A percentile compares a stretch with the other conserved stretches of the same genome.
These are phyloP conservation scores for Quercus suber DNA, from an alignment of 306 rosid genomes.

Conservation along the genomic window DNA sequence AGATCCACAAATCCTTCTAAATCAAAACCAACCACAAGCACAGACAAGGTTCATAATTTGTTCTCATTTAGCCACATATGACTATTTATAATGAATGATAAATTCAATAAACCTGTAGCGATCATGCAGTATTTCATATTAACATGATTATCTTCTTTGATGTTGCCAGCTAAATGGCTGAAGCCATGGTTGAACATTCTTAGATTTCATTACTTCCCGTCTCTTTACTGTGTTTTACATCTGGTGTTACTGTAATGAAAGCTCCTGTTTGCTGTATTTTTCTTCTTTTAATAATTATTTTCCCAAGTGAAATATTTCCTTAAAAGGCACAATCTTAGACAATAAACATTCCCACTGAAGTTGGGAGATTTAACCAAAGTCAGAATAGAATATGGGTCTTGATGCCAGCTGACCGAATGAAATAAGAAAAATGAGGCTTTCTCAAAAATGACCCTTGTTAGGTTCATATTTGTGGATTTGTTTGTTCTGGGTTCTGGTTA, in stretches of 20 bases:
- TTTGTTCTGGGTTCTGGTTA: background rate
- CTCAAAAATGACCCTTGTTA: background rate
- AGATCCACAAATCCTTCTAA: too few species aligned
- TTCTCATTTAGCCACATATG: background rate
- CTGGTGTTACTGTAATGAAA: background rate
- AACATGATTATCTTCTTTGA: background rate
- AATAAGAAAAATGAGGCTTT: constrained; percentile 1
- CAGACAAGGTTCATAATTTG: too few species aligned
- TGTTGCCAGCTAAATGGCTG: background rate
- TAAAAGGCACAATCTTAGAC: background rate
- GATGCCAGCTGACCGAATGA: background rate
- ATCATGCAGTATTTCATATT: background rate
- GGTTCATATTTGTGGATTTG: background rate
- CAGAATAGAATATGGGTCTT: background rate
- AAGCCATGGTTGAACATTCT: background rate
- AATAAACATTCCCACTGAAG: background rate
- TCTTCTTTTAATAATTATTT: background rate
- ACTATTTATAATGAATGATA: background rate
- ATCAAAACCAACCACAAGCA: too few species aligned
- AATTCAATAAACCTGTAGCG: background rate
- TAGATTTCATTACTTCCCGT: background rate
- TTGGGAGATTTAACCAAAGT: background rate
- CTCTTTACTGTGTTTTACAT: background rate
- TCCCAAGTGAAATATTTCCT: background rate
- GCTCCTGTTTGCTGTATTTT: background rate